Evolutionary conservation across 2,329 filamentous ascomycete species (phyloP).

Genomic region (Bipolaris oryzae): DNA sequence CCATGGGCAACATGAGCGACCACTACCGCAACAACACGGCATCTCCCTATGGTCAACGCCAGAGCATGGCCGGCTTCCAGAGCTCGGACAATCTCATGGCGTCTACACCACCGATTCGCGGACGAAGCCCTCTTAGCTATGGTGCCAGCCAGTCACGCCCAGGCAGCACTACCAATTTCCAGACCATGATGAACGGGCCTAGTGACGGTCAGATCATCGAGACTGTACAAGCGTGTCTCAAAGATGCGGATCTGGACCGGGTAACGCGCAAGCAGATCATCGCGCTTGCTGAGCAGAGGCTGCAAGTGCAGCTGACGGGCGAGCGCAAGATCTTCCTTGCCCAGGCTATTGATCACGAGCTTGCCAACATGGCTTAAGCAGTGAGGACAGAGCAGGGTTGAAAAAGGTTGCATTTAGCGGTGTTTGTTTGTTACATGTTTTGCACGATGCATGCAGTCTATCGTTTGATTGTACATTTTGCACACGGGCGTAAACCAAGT

Average conservation of each 20-base stretch:
- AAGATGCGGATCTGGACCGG: constrained; percentile 91
- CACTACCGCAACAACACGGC: constrained; percentile 24
- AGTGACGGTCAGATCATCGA: constrained; percentile 82
- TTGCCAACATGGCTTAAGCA: constrained; percentile 82
- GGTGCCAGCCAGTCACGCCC: constrained; percentile 56
- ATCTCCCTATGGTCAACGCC: constrained; percentile 49
- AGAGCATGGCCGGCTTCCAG: constrained; percentile 52
- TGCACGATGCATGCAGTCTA: constrained; percentile 19
- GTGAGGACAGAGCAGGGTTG: background rate
- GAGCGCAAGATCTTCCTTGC: constrained; percentile 91
- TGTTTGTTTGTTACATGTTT: constrained; percentile 22
- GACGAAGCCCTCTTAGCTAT: constrained; percentile 59
- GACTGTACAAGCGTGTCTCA: constrained; percentile 79
- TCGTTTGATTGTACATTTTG: constrained; percentile 5
- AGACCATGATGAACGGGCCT: constrained; percentile 65
- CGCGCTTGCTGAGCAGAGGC: constrained; percentile 87
- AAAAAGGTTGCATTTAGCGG: constrained; percentile 27
- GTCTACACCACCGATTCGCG: constrained; percentile 44
- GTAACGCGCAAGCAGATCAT: constrained; percentile 94
- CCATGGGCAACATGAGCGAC: constrained; percentile 62
- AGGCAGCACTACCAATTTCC: constrained; percentile 65
- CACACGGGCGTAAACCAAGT: constrained; percentile 12
- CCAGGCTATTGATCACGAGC: constrained; percentile 87
- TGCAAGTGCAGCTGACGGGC: constrained; percentile 86
- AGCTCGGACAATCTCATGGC: constrained; percentile 50